Conservation (phyloP, 164 flowering plant species). For the Taxillus chinensis region DNA sequence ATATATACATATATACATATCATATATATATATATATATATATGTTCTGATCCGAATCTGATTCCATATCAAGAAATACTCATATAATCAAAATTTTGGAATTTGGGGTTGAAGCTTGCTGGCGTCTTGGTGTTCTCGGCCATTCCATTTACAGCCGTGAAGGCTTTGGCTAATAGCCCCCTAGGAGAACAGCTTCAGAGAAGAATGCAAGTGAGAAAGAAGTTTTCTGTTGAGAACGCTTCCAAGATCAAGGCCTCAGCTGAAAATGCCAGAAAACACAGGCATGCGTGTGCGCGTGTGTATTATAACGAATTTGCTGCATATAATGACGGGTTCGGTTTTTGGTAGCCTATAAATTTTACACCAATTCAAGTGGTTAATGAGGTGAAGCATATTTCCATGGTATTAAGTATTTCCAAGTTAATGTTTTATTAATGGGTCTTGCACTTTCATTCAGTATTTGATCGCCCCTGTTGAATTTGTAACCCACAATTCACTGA, state of each 20-base stretch:
- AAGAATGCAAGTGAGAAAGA: slow-evolving; percentile 59
- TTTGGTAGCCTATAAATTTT: no score
- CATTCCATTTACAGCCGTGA: slow-evolving; percentile 88
- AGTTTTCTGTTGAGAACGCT: slow-evolving; percentile 35
- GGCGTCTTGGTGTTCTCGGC: slow-evolving; percentile 90
- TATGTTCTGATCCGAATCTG: background rate
- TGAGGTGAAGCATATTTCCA: no score
- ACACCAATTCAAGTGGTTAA: no score
- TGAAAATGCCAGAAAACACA: slow-evolving; percentile 48
- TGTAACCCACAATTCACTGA: no score
- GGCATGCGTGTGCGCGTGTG: slow-evolving; percentile 27
- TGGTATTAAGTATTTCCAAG: no score
- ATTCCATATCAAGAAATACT: background rate
- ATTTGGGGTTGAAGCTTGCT: slow-evolving; percentile 42
- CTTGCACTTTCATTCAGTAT: no score
- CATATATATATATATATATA: no score
- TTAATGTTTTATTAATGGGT: no score
- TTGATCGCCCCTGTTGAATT: no score
- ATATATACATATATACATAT: no score
- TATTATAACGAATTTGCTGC: no score
- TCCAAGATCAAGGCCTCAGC: slow-evolving; percentile 42
- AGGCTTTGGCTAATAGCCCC: slow-evolving; percentile 84
- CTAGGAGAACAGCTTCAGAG: slow-evolving; percentile 61
- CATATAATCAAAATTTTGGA: background rate
- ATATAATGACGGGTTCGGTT: no score